phyloP scores from a whole-genome alignment of 1,284 basidiomycete genomes.

The Cryptococcus neoformans region DNA sequence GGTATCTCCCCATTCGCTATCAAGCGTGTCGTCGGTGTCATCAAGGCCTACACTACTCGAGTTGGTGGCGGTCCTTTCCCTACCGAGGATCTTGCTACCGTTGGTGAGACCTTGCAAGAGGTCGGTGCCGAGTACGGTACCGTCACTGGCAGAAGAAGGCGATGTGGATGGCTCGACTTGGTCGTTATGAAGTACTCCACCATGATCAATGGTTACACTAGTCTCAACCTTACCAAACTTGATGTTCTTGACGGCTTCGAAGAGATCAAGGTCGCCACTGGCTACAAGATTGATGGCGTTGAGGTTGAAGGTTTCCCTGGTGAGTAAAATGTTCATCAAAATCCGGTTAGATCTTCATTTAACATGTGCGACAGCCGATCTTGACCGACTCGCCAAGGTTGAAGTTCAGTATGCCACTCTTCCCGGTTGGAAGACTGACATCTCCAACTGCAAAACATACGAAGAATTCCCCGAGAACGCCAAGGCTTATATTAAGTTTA shows the following conservation, averaged over 20 bases:
- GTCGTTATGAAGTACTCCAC: conserved; percentile 91
- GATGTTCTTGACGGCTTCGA: conserved; percentile 83
- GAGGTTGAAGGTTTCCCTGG: conserved; percentile 85
- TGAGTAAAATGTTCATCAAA: conserved; percentile 46
- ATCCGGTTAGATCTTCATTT: not conserved
- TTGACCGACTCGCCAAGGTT: conserved; percentile 75
- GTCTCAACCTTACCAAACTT: conserved; percentile 92
- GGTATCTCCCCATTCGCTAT: conserved; percentile 88
- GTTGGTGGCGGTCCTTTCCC: conserved; percentile 98
- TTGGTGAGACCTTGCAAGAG: conserved; percentile 87
- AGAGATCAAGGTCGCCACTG: conserved; percentile 85
- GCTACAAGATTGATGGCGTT: conserved; percentile 74
- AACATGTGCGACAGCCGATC: conserved; percentile 60
- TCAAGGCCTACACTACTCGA: conserved; percentile 97
- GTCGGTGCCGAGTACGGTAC: conserved; percentile 89
- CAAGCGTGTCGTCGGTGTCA: conserved; percentile 82
- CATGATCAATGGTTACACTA: conserved; percentile 94
- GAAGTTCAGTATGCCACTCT: conserved; percentile 87
- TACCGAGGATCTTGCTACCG: conserved; percentile 84
- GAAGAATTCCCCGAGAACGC: conserved; percentile 83
- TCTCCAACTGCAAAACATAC: conserved; percentile 64
- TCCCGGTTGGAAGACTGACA: conserved; percentile 87
- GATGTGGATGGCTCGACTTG: conserved; percentile 97
- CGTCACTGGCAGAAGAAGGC: conserved; percentile 86
- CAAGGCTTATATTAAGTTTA: conserved; percentile 81